Evolutionary conservation across 257 asterid species (phyloP), one percentile per base, ranked within the genome.

Genomic region (Solanum appendiculatum): DNA sequence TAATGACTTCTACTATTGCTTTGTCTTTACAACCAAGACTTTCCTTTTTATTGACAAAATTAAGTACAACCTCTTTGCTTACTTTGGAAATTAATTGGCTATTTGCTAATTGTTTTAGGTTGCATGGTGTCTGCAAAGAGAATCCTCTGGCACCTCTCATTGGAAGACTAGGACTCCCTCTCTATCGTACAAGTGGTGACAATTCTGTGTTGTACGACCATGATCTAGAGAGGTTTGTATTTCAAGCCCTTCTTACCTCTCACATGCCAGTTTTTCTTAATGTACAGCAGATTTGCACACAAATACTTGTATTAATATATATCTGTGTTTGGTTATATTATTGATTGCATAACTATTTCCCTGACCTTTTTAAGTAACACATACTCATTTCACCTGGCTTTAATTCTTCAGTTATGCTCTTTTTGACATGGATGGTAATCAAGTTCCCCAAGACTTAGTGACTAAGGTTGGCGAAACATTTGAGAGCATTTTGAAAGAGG

Each of bases 181-280:
- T 97, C 66, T 97, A 97, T 85, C 98, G 99, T 11, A 97, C 99
- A 9, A 96, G 99, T 48, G 99, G 97, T 58, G 99, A 97, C 91
- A 97, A 97, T 91, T 95, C 99, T 5, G 99, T 97, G 89, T 89
- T 97, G 86, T 97, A 97, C 58, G 99, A 97, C 93, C 99, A 97
- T 92, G 99, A 97, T 88, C 89, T 97, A 84, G 99, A 97, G 93
- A 97, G 98, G 99, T 97, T 86, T 68, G 48, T 82, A 69, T 84
- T 54, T 83, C 83, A 3, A 25, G 42, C 42, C 18, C 89, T 51
- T 23, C 83, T 18, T 51, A 31, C 27, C 46, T 85, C 82, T 56
- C 21, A 44, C 37, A 7, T 83, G 73, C 86, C 51, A 48, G 60
- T 75, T 44, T 69, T 36, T 16, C 85, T 18, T 29, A 29, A 46